Evolutionary conservation across 75 land plant genomes (phyloP).

Genomic region (Sequoia sempervirens): DNA sequence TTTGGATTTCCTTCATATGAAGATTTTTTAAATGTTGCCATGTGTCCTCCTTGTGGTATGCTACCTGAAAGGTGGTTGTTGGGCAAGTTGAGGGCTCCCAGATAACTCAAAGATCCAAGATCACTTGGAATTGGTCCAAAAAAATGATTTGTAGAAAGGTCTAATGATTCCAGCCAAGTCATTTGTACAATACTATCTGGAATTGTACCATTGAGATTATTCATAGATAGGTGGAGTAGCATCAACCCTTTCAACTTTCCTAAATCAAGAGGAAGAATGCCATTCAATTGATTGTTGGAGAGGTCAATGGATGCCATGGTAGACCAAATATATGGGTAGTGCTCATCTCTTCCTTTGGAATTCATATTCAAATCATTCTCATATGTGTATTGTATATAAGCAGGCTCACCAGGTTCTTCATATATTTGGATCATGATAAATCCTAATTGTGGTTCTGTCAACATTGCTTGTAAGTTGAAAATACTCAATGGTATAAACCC

Average conservation of each 20-base stretch:
- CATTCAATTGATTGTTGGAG: not conserved
- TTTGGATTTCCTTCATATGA: not conserved
- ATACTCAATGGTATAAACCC: not conserved
- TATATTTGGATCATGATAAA: not conserved
- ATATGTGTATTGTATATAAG: too few species aligned
- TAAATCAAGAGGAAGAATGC: not conserved
- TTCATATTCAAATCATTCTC: not conserved
- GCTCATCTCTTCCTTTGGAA: not conserved
- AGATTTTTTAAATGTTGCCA: not conserved
- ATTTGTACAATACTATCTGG: not conserved
- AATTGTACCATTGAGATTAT: not conserved
- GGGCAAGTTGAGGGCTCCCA: not conserved
- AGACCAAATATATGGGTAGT: not conserved
- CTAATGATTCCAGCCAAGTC: not conserved
- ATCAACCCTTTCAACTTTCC: not conserved
- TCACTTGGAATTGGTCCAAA: too few species aligned
- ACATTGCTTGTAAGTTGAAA: not conserved
- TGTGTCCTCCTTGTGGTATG: not conserved
- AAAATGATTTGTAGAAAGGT: not conserved
- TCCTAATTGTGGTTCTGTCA: not conserved
- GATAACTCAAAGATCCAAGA: not conserved
- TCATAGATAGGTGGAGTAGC: not conserved
- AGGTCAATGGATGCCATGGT: not conserved
- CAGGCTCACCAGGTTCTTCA: too few species aligned
- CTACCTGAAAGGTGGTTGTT: not conserved